Evolutionary conservation across 345 rosid genomes (phyloP), one percentile per base, ranked within the genome.

Genomic region (Turritis glabra): DNA sequence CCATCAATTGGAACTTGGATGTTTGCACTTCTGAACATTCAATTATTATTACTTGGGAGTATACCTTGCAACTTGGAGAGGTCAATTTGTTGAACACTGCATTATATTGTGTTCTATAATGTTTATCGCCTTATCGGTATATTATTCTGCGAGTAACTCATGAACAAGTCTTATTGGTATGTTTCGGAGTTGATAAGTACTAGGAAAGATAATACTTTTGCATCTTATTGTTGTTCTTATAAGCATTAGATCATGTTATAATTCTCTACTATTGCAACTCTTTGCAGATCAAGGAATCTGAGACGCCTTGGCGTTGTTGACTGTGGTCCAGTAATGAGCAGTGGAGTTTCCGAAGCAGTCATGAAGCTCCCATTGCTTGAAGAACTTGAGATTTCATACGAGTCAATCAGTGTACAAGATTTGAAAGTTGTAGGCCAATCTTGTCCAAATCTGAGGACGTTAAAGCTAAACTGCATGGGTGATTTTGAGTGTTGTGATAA

Each of bases 361-460:
- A 17, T 56, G 27, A 83, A 78, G 47, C 73, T 84, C 51, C 81
- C 86, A 19, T 64, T 69, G 53, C 81, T 90, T 2, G 89, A 90
- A 80, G 90, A 79, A 27, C 81, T 90, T 4, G 86, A 86, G 9
- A 32, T 86, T 61, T 77, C 82, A 10, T 58, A 46, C 53, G 74
- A 17, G 11, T 9, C 14, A 19, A 6, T 70, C 15, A 12, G 33
- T 19, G 46, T 6, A 17, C 17, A 30, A 8, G 2, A 14, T 13
- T 56, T 71, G 30, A 50, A 6, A 61, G 69, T 9, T 72, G 8
- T 51, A 48, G 76, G 76, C 21, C 46, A 37, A 7, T 46, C 67
- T 48, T 71, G 75, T 27, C 68, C 21, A 10, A 22, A 32, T 51
- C 8, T 71, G 8, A 71, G 38, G 32, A 30, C 59, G 12, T 60